Base-by-base conservation (phyloP, 2,329 filamentous ascomycete species). In the Mariannaea sp. region DNA sequence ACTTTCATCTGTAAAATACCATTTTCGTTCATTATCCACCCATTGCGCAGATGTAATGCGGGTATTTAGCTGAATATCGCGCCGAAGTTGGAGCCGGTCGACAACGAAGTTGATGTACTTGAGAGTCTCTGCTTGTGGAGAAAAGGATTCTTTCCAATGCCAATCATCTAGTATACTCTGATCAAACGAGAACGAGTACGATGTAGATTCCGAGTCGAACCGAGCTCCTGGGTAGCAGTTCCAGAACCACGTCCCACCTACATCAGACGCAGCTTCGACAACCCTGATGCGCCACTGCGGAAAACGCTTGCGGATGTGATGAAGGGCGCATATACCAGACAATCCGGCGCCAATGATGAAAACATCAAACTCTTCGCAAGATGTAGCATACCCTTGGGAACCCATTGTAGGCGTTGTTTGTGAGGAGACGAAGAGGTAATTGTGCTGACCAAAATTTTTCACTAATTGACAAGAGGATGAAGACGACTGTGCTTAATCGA, bases 241-340 rank as follows among this genome's bases (percentile, higher is more conserved):
- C 62, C 61, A 66, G 45, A 56, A 66, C 64, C 64, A 66, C 1
- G 64, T 66, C 2, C 64, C 64, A 0, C 64, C 64, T 1, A 66
- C 60, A 5, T 60, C 56, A 0, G 56, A 52, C 0, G 58, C 64
- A 3, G 56, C 51, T 12, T 66, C 64, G 2, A 66, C 19, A 2
- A 56, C 54, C 19, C 49, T 58, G 16, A 64, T 53, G 0, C 58
- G 35, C 60, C 60, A 63, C 12, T 51, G 46, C 1, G 58, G 60
- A n/a, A 60, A 62, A 12, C 39, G 67, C 26, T 77, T 50, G 7
- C 68, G 65, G 57, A 79, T 70, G 1, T 70, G 69, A 56, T 77
- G 71, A 9, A 77, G 62, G 0, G 70, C 67, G 41, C 71, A 75
- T 32, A 79, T 70, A 0, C 75, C 75, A 3, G 70, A 72, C 4